Evolutionary conservation across 768 basidiomycete genomes (phyloP).

Genomic region (Rubroboletus pulcherrimus): DNA sequence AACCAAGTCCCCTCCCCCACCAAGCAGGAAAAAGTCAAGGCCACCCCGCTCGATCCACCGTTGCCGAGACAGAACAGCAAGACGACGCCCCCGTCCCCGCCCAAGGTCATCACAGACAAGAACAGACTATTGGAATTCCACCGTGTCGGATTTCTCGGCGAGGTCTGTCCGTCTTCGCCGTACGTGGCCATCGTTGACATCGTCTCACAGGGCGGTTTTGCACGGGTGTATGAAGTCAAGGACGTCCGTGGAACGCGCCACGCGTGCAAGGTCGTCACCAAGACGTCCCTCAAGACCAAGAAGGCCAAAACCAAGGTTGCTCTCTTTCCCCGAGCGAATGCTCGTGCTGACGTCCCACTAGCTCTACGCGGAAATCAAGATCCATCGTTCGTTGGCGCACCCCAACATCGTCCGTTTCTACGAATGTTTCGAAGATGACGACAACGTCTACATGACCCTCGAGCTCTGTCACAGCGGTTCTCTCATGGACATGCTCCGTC

Average conservation of each 20-base stretch:
- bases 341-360: constrained; percentile 29
- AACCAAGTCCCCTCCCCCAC: constrained; percentile 36
- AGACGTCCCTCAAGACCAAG: constrained; percentile 86
- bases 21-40: constrained; percentile 37
- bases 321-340: not conserved
- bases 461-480: constrained; percentile 90
- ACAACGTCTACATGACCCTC: constrained; percentile 96
- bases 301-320: constrained; percentile 95
- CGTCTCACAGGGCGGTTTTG: constrained; percentile 75
- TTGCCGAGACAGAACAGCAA: constrained; percentile 80
- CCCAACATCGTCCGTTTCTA: constrained; percentile 91
- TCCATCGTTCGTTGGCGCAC: constrained; percentile 86
- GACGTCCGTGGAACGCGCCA: constrained; percentile 59
- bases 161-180: constrained; percentile 44
- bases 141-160: constrained; percentile 82
- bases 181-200: not conserved
- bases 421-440: constrained; percentile 93
- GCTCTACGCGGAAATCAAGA: constrained; percentile 99
- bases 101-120: constrained; percentile 69
- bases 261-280: constrained; percentile 95
- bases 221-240: constrained; percentile 93
- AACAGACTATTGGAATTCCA: constrained; percentile 52
- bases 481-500: constrained; percentile 86
- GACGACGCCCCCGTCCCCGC: constrained; percentile 77
- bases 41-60: constrained; percentile 53